Evolutionary conservation across 2,329 filamentous ascomycete genomes (phyloP).

Genomic region (Alternaria triticina): DNA sequence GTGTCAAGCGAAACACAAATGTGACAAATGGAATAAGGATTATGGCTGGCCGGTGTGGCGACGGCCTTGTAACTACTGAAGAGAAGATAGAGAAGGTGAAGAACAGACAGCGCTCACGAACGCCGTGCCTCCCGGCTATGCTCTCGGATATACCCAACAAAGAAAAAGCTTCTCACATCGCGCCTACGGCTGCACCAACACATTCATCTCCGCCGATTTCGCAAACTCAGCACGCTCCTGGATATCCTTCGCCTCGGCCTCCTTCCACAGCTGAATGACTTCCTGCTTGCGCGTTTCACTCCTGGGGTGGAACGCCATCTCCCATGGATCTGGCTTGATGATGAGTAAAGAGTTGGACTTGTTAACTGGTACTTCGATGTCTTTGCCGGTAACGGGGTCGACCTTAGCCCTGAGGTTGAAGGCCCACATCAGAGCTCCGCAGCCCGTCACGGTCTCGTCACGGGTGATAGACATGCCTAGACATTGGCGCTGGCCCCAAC

Average conservation of each 20-base stretch:
- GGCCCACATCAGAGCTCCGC: conserved; percentile 57
- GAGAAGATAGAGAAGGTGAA: background rate
- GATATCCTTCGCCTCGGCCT: conserved; percentile 46
- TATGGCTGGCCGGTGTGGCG: background rate
- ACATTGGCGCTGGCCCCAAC: conserved; percentile 68
- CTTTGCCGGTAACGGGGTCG: conserved; percentile 49
- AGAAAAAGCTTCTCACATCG: background rate
- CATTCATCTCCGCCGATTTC: conserved; percentile 28
- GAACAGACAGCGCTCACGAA: background rate
- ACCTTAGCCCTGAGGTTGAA: conserved; percentile 59
- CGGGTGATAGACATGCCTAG: conserved; percentile 68
- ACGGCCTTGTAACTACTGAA: background rate
- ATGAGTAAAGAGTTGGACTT: conserved; percentile 64
- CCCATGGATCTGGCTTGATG: conserved; percentile 62
- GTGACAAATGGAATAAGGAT: background rate
- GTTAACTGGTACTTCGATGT: conserved; percentile 54
- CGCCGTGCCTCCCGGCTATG: conserved; percentile 3
- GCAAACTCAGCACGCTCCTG: conserved; percentile 47
- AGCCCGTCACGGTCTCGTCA: conserved; percentile 59
- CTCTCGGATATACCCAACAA: background rate
- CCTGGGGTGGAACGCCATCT: conserved; percentile 62
- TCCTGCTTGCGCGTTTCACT: conserved; percentile 48
- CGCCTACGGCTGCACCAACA: conserved; percentile 6
- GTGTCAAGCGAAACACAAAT: background rate
- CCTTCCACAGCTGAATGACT: conserved; percentile 41